Conservation (phyloP, 1,284 basidiomycete genomes). For the Naganishia albida region DNA sequence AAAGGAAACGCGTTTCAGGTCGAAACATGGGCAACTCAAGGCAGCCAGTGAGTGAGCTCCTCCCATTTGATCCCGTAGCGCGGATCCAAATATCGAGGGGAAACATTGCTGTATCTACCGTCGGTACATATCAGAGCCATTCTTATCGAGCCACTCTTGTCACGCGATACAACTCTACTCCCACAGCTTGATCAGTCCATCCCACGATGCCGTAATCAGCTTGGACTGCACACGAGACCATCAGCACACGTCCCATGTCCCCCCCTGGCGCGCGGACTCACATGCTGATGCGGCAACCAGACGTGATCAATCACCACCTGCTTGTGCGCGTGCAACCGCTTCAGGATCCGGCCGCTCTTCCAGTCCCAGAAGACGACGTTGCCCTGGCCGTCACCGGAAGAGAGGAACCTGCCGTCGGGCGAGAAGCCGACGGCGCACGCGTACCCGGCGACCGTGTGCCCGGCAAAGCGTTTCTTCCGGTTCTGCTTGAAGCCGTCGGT, state of each 20-base stretch:
- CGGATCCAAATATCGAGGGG: no score
- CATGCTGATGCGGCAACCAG: constrained; percentile 97
- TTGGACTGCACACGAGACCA: constrained; percentile 67
- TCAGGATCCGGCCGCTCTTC: constrained; percentile 95
- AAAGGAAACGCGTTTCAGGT: not conserved
- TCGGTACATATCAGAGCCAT: no score
- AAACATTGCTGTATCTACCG: no score
- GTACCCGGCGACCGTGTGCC: constrained; percentile 94
- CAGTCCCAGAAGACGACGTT: constrained; percentile 99
- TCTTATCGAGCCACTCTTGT: no score
- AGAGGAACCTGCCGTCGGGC: constrained; percentile 93
- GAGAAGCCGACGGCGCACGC: constrained; percentile 96
- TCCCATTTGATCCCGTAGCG: no score
- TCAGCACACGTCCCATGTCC: not conserved
- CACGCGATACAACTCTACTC: constrained; percentile 46
- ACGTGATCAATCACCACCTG: constrained; percentile 96
- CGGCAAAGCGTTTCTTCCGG: constrained; percentile 95
- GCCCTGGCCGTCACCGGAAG: constrained; percentile 90
- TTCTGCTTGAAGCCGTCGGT: constrained; percentile 94
- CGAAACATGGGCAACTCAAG: no score
- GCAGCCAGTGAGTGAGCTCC: no score
- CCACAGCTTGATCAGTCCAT: constrained; percentile 96
- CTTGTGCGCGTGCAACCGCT: constrained; percentile 80
- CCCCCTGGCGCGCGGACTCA: constrained; percentile 55
- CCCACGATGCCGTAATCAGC: constrained; percentile 94